These are phyloP conservation scores for Lasiodiplodia sp. DNA, from an alignment of 2,329 filamentous ascomycete species.

Conservation along the genomic window DNA sequence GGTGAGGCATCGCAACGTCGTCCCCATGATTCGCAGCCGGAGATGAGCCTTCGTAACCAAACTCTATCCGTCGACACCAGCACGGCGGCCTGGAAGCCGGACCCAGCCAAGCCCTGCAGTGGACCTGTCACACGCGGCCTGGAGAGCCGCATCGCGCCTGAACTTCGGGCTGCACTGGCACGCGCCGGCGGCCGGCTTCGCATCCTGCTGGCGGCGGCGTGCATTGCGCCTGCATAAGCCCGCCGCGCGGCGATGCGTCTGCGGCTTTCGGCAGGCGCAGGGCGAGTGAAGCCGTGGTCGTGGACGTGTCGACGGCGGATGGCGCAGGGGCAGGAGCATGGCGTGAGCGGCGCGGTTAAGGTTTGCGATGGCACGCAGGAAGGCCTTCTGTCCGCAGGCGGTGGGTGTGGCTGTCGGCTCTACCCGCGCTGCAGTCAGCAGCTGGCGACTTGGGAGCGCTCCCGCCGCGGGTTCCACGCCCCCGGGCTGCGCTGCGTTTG, in stretches of 20 bases:
- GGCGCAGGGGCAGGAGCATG: neutral
- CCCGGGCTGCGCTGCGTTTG: slow-evolving; percentile 15
- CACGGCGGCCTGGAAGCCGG: no score
- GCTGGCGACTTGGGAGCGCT: slow-evolving; percentile 23
- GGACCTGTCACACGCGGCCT: neutral
- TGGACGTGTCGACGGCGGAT: no score
- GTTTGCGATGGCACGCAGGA: slow-evolving; percentile 17
- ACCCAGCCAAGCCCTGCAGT: no score
- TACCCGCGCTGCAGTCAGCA: slow-evolving; percentile 18
- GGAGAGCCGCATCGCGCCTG: slow-evolving; percentile 14
- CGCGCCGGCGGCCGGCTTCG: slow-evolving; percentile 18
- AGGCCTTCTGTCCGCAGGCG: slow-evolving; percentile 19
- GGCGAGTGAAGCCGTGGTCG: neutral
- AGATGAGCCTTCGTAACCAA: slow-evolving; percentile 18
- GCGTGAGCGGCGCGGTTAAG: slow-evolving; percentile 24
- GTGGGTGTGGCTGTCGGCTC: slow-evolving; percentile 14
- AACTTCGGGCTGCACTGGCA: no score
- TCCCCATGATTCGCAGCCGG: slow-evolving; percentile 13
- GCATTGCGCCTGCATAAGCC: slow-evolving; percentile 12
- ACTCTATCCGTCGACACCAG: slow-evolving; percentile 3
- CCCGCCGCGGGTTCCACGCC: slow-evolving; percentile 18
- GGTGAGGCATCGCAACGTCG: slow-evolving; percentile 22
- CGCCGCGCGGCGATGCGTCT: neutral
- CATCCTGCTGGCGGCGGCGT: slow-evolving; percentile 18
- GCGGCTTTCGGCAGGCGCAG: no score